A percentile compares a stretch with the other conserved stretches of the same genome.
phyloP scores from a whole-genome alignment of 495 filamentous ascomycete genomes.

The Darksidea phi region DNA sequence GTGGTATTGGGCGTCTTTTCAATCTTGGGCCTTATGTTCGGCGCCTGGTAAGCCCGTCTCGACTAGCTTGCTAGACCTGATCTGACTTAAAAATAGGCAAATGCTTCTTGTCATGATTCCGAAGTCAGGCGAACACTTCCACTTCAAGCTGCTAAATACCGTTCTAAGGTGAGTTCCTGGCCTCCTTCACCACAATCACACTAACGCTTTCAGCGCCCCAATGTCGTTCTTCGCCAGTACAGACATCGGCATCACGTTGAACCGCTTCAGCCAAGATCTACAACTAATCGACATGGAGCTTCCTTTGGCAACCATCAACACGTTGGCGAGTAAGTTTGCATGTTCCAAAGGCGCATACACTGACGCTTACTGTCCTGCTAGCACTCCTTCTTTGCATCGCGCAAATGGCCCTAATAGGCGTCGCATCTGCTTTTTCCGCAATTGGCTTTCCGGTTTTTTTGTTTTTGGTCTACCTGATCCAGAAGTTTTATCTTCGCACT shows the following conservation, averaged over 20 bases:
- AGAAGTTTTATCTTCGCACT: conserved; percentile 57
- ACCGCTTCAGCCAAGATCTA: conserved; percentile 61
- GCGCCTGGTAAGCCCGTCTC: too few species aligned
- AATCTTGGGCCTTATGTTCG: not conserved
- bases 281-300: conserved; percentile 59
- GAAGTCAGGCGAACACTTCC: not conserved
- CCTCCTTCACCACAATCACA: not conserved
- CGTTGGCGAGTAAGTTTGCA: not conserved
- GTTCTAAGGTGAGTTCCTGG: not conserved
- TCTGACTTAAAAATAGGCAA: not conserved
- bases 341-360: too few species aligned
- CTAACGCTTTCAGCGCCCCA: conserved; percentile 9
- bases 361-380: too few species aligned
- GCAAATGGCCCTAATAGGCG: not conserved
- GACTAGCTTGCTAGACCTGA: not conserved
- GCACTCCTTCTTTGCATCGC: not conserved
- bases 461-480: conserved; percentile 45
- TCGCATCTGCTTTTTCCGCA: not conserved
- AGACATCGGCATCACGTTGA: conserved; percentile 14
- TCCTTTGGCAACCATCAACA: conserved; percentile 27
- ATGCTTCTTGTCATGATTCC: not conserved
- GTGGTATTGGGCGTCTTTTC: not conserved
- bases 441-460: not conserved
- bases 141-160: not conserved
- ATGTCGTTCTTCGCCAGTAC: conserved; percentile 15